Percentiles rank a stretch among this genome's conserved stretches.
Evolutionary conservation across 768 basidiomycete species (phyloP).

Genomic region (Mrakia gelida): DNA sequence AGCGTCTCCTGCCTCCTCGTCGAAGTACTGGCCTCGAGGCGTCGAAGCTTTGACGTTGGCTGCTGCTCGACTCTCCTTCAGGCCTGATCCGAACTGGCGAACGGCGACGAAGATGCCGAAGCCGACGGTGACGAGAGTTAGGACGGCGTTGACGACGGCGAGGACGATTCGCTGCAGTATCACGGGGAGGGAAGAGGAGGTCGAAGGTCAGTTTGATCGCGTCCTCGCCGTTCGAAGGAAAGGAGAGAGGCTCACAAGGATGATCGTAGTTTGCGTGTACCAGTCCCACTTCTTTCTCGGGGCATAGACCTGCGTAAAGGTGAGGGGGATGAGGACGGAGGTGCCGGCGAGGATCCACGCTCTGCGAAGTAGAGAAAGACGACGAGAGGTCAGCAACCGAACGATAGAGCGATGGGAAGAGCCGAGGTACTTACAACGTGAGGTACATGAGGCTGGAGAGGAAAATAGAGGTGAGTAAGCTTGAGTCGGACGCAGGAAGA

Average conservation of each 20-base stretch:
- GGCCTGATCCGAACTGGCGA: slow-evolving; percentile 2
- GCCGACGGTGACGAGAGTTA: not conserved
- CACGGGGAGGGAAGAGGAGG: not conserved
- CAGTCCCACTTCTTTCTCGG: not conserved
- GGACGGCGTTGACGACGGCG: not conserved
- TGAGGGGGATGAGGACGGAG: not conserved
- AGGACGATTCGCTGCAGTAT: not conserved
- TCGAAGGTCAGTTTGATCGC: not conserved
- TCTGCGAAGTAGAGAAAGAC: not conserved
- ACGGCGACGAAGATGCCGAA: not conserved
- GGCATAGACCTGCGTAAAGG: not conserved
- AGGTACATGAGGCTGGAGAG: slow-evolving; percentile 1
- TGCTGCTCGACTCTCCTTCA: not conserved
- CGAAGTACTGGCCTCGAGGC: not conserved
- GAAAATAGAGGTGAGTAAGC: not conserved
- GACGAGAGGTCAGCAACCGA: not conserved
- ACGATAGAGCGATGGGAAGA: not conserved
- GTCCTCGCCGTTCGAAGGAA: no score
- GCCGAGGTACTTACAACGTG: not conserved
- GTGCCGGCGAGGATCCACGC: not conserved
- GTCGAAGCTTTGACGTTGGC: not conserved
- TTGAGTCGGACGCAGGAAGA: not conserved
- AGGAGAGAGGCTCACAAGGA: slow-evolving; percentile 5
- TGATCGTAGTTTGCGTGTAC: not conserved
- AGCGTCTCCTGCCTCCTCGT: not conserved